Evolutionary conservation across 1,139 yeast species (phyloP).

Genomic region (Maudiozyma humilis): DNA sequence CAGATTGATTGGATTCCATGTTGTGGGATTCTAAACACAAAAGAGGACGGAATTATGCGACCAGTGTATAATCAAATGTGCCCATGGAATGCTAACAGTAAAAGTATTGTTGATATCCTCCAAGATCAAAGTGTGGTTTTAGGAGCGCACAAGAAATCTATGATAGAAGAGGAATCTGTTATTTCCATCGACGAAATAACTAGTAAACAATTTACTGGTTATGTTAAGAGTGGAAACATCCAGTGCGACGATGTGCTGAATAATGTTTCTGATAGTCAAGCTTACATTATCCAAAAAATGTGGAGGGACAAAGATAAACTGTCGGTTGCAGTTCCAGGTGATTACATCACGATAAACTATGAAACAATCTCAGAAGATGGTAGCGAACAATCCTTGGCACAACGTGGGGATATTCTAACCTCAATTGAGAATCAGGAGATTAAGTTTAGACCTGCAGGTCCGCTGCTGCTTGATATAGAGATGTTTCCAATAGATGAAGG

Average conservation of each 20-base stretch:
- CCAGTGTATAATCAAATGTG: neutral
- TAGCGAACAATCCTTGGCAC: neutral
- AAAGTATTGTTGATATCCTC: neutral
- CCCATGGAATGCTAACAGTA: conserved; percentile 9
- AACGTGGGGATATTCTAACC: neutral
- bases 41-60: conserved; percentile 31
- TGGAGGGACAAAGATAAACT: neutral
- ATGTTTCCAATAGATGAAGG: neutral
- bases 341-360: neutral
- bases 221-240: neutral
- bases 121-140: neutral
- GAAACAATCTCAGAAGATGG: neutral
- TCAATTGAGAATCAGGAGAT: neutral
- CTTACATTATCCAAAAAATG: neutral
- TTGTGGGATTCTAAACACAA: conserved; percentile 58
- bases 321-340: neutral
- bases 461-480: neutral
- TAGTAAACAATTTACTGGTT: neutral
- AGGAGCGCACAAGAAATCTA: neutral
- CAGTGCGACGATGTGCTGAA: neutral
- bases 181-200: neutral
- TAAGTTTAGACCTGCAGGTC: neutral
- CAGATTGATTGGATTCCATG: conserved; percentile 58
- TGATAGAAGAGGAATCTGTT: neutral
- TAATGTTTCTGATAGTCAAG: neutral